Base-by-base conservation (phyloP, 2,329 filamentous ascomycete genomes). In the Ceratocystis cacaofunesta region DNA sequence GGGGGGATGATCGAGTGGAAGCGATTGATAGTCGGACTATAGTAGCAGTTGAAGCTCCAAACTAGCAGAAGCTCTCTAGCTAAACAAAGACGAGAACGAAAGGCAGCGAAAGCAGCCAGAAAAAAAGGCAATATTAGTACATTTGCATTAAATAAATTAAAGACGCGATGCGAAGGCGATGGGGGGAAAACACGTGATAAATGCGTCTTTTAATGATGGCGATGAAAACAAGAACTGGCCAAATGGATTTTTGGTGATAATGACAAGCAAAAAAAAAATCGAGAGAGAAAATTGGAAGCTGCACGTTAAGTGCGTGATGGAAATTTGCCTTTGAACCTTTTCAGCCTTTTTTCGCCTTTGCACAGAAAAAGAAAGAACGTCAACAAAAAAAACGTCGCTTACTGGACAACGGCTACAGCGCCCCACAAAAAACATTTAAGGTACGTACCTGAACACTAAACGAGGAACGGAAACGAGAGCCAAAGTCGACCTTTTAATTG, bases 321-420 rank as follows among this genome's bases (percentile, higher is more conserved):
- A 64, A 41, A 68, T 67, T 43, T 44, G 55, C 57, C 57, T 64
- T 28, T 25, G 15, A 30, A 17, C 12, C 25, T 30, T 57, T 30
- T 57, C 36, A 41, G 36, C 36, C 36, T 41, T 41, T 32, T 36
- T 41, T 41, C 10, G 50, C 46, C 46, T 58, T 68, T 61, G 65
- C 48, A 68, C 63, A 64, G 65, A 68, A 50, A 57, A 46, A 41
- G 41, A 52, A 66, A 57, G 65, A 52, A 28, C 61, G 43, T 66
- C 65, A 66, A 66, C 65, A 66, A 64, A 66, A 64, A 66, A 63
- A 61, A 64, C 60, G 58, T 63, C 65, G 61, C 62, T 64, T 63
- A 66, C 65, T 66, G 55, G 61, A 46, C 61, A 61, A 61, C 65
- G 52, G 65, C 61, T 19, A 36, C 28, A 12, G n/a, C 3, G 62